Evolutionary conservation across 768 basidiomycete genomes (phyloP), one percentile per base, ranked within the genome.

Genomic region (Cystofilobasidium capitatum): DNA sequence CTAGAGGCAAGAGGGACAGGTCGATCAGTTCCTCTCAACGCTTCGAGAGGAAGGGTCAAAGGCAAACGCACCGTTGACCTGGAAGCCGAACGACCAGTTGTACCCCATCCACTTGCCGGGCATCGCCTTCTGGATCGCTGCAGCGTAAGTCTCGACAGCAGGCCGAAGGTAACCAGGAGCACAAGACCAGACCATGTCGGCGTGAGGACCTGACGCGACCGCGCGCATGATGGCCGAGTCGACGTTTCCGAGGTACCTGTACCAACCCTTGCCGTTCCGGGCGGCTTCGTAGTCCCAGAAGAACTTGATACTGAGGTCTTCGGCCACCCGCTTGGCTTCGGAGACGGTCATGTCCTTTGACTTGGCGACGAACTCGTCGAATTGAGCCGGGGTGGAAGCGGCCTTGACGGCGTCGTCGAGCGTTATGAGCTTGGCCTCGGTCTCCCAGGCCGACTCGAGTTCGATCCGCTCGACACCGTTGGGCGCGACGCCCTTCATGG

Each of bases 211-310:
- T 4, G 6, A 31, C 9, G 55, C 55, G 55, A 57, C 35, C 3
- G 29, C 16, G 26, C 55, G 26, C 55, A 31, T 36, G 55, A 57
- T 57, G 29, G 55, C 55, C 6, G 55, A 17, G 12, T 57, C 55
- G 24, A 57, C 29, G 55, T 36, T 10, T 14, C 55, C 55, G 17
- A 16, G 55, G 55, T 31, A 57, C 20, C 29, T 14, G 55, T 57
- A 57, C 55, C 55, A 57, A 17, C 55, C 55, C 24, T 57, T 26
- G 26, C 29, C 17, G 17, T 17, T 57, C 6, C 55, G 55, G 10
- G 29, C 4, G 6, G 55, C 35, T 29, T 57, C 55, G 35, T 29
- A 57, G 55, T 57, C 55, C 55, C 55, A 57, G 20, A 57, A 57
- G 26, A 57, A 29, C 20, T 7, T 29, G 22, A 57, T 57, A 17